Conservation (phyloP, 164 flowering plant genomes). For the Vitis amurensis region DNA sequence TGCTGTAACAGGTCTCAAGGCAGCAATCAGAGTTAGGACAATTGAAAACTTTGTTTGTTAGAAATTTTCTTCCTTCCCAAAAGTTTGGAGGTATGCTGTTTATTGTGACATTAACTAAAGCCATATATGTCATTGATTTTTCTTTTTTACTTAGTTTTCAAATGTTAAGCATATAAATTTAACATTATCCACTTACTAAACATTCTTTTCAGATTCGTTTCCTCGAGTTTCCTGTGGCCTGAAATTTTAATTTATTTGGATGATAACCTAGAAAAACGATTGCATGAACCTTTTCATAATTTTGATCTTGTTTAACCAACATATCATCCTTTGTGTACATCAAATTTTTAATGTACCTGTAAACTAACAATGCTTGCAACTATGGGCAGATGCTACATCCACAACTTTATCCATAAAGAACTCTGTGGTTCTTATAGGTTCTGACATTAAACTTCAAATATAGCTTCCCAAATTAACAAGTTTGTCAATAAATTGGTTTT, state of each 20-base stretch:
- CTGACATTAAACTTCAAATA: background rate
- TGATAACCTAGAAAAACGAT: background rate
- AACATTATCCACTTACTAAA: too few species aligned
- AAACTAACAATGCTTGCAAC: background rate
- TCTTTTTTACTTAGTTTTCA: background rate
- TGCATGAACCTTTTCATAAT: background rate
- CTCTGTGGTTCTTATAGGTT: too few species aligned
- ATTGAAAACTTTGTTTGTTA: constrained; percentile 23
- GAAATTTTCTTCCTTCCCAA: constrained; percentile 24
- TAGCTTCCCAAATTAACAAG: background rate
- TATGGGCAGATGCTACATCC: too few species aligned
- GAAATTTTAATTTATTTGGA: too few species aligned
- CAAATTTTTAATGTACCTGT: too few species aligned
- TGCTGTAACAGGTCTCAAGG: constrained; percentile 37
- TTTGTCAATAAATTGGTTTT: background rate
- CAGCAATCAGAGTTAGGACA: constrained; percentile 39
- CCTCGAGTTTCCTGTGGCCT: too few species aligned
- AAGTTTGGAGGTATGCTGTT: constrained; percentile 24
- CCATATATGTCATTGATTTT: background rate
- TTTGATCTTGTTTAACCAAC: too few species aligned
- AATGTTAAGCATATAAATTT: too few species aligned
- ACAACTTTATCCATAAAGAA: too few species aligned
- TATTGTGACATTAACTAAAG: background rate
- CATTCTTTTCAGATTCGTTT: too few species aligned
- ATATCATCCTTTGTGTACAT: too few species aligned